These are phyloP conservation scores for Solidago caesia DNA, from an alignment of 129 eudicot species.

Conservation along the genomic window DNA sequence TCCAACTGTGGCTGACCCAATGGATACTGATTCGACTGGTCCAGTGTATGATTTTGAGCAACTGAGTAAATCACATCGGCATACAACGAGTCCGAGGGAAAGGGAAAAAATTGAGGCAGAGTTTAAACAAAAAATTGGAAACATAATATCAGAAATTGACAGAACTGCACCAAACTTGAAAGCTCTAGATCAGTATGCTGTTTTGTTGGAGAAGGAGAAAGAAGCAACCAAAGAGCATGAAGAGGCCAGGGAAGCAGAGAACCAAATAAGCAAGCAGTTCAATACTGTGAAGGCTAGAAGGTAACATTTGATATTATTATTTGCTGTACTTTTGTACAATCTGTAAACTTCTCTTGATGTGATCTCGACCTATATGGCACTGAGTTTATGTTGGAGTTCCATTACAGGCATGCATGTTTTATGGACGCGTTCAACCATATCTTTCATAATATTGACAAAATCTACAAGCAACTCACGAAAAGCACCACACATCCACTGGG, in stretches of 20 bases:
- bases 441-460: conserved; percentile 73
- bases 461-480: conserved; percentile 89
- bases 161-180: conserved; percentile 93
- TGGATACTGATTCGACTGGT: conserved; percentile 73
- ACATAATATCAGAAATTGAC: conserved; percentile 73
- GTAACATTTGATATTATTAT: conserved; percentile 34
- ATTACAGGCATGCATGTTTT: conserved; percentile 58
- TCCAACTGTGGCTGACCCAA: conserved; percentile 77
- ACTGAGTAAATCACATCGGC: conserved; percentile 66
- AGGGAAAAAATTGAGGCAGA: conserved; percentile 84
- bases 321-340: neutral
- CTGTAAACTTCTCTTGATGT: conserved; percentile 7
- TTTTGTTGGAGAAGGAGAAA: conserved; percentile 76
- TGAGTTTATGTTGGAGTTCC: conserved; percentile 17
- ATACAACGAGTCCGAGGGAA: conserved; percentile 62
- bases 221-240: conserved; percentile 72
- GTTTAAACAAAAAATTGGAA: conserved; percentile 73
- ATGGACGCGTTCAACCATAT: conserved; percentile 90
- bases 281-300: conserved; percentile 66
- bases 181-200: conserved; percentile 92
- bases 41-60: conserved; percentile 71
- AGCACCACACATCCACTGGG: conserved; percentile 83
- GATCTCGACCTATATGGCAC: neutral
- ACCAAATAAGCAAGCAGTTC: conserved; percentile 52
- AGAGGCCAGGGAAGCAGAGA: conserved; percentile 86